Evolutionary conservation across 768 basidiomycete species (phyloP).

Genomic region (Boletus reticuloceps): DNA sequence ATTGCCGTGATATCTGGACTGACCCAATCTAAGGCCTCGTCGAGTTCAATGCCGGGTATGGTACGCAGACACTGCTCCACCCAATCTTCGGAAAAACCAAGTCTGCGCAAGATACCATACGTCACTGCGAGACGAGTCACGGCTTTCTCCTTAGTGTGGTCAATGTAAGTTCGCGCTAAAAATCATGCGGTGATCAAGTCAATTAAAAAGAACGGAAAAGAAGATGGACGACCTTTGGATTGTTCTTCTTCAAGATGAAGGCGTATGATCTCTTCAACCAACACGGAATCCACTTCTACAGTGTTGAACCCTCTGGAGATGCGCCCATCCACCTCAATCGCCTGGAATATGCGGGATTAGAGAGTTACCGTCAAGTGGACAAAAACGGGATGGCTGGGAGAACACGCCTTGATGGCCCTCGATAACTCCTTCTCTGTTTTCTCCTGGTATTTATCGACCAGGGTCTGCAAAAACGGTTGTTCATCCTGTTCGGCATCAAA

Average conservation of each 20-base stretch:
- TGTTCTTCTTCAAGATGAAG: constrained; percentile 40
- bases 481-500: constrained; percentile 41
- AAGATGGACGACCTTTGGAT: constrained; percentile 28
- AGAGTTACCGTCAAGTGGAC: neutral
- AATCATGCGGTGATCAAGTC: constrained; percentile 1
- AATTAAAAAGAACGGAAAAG: neutral
- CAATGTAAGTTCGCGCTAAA: constrained; percentile 26
- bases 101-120: constrained; percentile 73
- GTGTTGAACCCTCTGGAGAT: constrained; percentile 59
- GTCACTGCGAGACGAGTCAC: constrained; percentile 71
- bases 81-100: constrained; percentile 69
- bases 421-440: constrained; percentile 84
- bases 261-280: constrained; percentile 59
- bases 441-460: constrained; percentile 84
- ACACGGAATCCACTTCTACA: constrained; percentile 58
- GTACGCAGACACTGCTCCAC: constrained; percentile 69
- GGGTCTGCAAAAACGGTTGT: constrained; percentile 59
- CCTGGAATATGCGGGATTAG: constrained; percentile 29
- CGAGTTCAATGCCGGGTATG: constrained; percentile 69
- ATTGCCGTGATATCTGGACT: constrained; percentile 18
- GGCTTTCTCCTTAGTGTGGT: constrained; percentile 69
- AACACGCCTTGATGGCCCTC: constrained; percentile 63
- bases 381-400: neutral
- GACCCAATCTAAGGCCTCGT: constrained; percentile 92
- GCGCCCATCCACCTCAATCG: constrained; percentile 79